Evolutionary conservation across 2,329 filamentous ascomycete genomes (phyloP).

Genomic region (Colletotrichum cordylinicola): DNA sequence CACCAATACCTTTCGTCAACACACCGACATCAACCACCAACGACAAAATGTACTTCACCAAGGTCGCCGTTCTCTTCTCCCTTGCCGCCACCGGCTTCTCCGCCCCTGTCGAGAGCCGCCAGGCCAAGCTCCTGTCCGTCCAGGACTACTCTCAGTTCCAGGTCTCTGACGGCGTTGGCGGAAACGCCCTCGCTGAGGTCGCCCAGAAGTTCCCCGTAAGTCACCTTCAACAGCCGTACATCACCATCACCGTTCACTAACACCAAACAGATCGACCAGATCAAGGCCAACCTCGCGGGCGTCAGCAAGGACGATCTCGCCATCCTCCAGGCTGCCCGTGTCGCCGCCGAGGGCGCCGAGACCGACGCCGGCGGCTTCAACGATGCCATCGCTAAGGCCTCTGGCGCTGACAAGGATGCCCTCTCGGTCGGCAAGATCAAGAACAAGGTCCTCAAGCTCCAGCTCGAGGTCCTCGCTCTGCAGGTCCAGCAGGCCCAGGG

Average conservation of each 20-base stretch:
- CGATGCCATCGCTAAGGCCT: slow-evolving; percentile 54
- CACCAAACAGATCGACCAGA: not conserved
- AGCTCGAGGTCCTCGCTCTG: slow-evolving; percentile 55
- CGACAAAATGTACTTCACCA: slow-evolving; percentile 42
- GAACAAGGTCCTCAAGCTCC: slow-evolving; percentile 66
- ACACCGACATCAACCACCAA: slow-evolving; percentile 2
- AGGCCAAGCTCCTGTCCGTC: slow-evolving; percentile 12
- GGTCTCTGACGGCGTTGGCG: slow-evolving; percentile 55
- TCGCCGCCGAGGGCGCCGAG: slow-evolving; percentile 61
- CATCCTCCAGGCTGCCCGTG: slow-evolving; percentile 54
- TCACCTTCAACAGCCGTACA: not conserved
- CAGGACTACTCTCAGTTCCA: slow-evolving; percentile 37
- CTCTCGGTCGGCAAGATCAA: slow-evolving; percentile 63
- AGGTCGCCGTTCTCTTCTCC: slow-evolving; percentile 39
- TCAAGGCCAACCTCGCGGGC: slow-evolving; percentile 43
- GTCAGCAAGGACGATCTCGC: slow-evolving; percentile 53
- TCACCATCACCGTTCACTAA: not conserved
- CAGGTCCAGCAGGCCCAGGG: slow-evolving; percentile 58
- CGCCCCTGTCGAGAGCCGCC: slow-evolving; percentile 28
- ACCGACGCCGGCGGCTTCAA: slow-evolving; percentile 53
- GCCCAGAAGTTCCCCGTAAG: slow-evolving; percentile 58
- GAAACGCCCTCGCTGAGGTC: slow-evolving; percentile 59
- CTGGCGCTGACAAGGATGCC: slow-evolving; percentile 44
- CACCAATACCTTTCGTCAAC: not conserved
- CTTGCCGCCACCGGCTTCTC: slow-evolving; percentile 40